These are phyloP conservation scores for Sextonia rubra DNA, from an alignment of 164 flowering plant species.

Conservation along the genomic window DNA sequence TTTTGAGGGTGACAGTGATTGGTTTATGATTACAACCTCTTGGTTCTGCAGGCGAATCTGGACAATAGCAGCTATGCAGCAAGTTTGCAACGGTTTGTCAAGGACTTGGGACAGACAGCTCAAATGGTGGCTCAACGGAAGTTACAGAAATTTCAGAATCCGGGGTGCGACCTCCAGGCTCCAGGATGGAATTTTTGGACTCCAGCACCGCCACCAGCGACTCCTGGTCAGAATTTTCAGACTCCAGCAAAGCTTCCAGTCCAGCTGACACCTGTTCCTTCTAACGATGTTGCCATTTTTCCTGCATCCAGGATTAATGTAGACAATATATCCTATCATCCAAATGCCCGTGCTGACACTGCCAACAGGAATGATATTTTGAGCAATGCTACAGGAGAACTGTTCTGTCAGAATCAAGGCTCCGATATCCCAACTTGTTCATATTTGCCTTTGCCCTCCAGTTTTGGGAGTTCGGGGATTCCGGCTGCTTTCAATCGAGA, in stretches of 20 bases:
- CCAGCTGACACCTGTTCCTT: not conserved
- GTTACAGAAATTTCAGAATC: slow-evolving; percentile 18
- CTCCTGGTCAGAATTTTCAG: not conserved
- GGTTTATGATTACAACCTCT: not conserved
- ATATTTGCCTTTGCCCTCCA: slow-evolving; percentile 10
- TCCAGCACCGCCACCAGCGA: not conserved
- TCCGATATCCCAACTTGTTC: slow-evolving; percentile 16
- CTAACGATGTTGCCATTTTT: not conserved
- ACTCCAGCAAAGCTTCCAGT: not conserved
- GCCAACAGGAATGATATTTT: not conserved
- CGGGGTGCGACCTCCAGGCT: not conserved
- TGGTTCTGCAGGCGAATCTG: slow-evolving; percentile 34
- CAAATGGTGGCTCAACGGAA: slow-evolving; percentile 45
- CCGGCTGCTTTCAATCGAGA: not conserved
- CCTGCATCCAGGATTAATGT: not conserved
- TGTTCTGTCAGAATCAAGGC: not conserved
- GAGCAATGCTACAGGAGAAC: slow-evolving; percentile 13
- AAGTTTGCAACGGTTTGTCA: slow-evolving; percentile 50
- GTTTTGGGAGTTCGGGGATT: slow-evolving; percentile 9
- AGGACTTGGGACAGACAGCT: slow-evolving; percentile 62
- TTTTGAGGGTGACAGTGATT: not conserved
- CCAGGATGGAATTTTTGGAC: not conserved
- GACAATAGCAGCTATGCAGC: slow-evolving; percentile 34
- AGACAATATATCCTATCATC: not conserved
- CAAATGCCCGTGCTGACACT: slow-evolving; percentile 1